Evolutionary conservation across 2,329 filamentous ascomycete genomes (phyloP).

Genomic region (Dactylellina leptospora): DNA sequence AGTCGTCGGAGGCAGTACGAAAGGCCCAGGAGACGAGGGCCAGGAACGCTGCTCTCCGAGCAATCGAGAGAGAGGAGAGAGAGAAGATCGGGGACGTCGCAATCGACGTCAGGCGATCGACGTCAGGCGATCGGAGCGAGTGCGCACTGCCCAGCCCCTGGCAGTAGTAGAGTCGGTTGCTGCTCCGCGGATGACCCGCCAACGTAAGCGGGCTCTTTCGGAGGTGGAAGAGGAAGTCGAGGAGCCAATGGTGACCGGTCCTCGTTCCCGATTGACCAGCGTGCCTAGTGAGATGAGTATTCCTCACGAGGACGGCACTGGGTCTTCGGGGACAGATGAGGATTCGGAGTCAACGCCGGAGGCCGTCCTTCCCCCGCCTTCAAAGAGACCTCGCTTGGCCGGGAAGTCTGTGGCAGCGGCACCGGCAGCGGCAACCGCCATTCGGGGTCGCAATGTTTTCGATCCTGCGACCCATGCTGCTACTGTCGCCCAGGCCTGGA

Average conservation of each 20-base stretch:
- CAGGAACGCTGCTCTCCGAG: not conserved
- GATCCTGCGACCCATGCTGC: not conserved
- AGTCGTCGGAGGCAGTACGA: too few species aligned
- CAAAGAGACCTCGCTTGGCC: not conserved
- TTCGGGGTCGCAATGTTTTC: not conserved
- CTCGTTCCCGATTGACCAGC: not conserved
- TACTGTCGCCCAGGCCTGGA: not conserved
- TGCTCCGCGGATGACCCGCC: too few species aligned
- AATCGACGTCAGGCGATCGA: not conserved
- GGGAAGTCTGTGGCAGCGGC: not conserved
- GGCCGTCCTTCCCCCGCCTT: not conserved
- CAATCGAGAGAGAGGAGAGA: too few species aligned
- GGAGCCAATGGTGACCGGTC: conserved; percentile 2
- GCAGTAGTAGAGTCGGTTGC: too few species aligned
- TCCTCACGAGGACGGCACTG: conserved; percentile 9
- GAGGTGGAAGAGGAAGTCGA: conserved; percentile 6
- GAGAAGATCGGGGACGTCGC: not conserved
- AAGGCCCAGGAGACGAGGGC: conserved; percentile 5
- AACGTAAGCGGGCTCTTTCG: too few species aligned
- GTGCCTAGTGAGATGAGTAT: not conserved
- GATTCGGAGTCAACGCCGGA: not conserved
- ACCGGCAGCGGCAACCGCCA: not conserved
- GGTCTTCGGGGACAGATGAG: not conserved
- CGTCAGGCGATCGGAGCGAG: too few species aligned
- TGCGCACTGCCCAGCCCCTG: too few species aligned